A percentile compares a stretch with the other conserved stretches of the same genome.
Evolutionary conservation across 495 filamentous ascomycete species (phyloP).

Genomic region (Podospora sp.): DNA sequence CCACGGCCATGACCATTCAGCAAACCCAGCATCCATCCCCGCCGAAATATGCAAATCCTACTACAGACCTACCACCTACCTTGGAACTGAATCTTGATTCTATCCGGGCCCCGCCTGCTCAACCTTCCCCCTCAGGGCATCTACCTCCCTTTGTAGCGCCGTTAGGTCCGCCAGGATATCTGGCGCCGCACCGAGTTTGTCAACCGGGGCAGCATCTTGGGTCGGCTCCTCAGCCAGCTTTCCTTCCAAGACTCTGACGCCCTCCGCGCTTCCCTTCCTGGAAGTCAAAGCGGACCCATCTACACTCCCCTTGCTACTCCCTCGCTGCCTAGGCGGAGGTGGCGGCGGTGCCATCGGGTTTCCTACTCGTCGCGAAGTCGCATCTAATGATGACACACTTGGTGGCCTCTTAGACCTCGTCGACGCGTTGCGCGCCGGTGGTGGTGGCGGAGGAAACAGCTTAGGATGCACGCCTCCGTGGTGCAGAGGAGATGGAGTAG

Average conservation of each 20-base stretch:
- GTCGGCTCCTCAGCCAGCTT: constrained; percentile 26
- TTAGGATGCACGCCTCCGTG: constrained; percentile 25
- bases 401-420: constrained; percentile 42
- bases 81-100: not conserved
- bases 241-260: constrained; percentile 20
- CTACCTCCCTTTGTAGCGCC: constrained; percentile 70
- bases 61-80: not conserved
- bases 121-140: constrained; percentile 65
- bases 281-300: constrained; percentile 24
- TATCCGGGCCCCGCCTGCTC: constrained; percentile 26
- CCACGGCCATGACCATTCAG: not conserved
- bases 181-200: constrained; percentile 31
- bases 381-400: constrained; percentile 36
- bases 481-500: not conserved
- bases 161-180: constrained; percentile 70
- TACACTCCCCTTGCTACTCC: constrained; percentile 55
- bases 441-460: constrained; percentile 47
- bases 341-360: constrained; percentile 54
- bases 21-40: not conserved
- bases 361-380: constrained; percentile 32
- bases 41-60: too few species aligned
- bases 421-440: constrained; percentile 44
- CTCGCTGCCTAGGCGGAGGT: constrained; percentile 60
- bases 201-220: constrained; percentile 8
- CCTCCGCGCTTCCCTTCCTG: constrained; percentile 24